Conservation (phyloP, 495 filamentous ascomycete genomes). For the Penicillium atrosanguineum region DNA sequence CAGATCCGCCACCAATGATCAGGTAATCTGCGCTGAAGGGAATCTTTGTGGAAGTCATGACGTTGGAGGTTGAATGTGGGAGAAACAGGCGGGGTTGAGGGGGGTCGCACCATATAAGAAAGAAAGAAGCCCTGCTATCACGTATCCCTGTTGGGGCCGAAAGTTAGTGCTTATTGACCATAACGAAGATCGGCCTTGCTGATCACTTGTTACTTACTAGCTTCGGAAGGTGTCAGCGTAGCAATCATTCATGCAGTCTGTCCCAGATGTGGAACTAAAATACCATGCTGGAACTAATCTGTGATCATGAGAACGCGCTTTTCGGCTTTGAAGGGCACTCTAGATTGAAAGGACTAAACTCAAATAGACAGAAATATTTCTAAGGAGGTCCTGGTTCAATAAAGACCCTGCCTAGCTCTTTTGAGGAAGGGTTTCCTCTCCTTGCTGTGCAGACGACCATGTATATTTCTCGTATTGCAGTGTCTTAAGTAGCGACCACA, state of each 20-base stretch:
- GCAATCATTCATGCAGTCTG: neutral
- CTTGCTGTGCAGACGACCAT: too few species aligned
- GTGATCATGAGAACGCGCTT: too few species aligned
- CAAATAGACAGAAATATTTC: too few species aligned
- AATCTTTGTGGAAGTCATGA: constrained; percentile 1
- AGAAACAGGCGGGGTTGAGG: neutral
- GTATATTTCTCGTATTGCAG: too few species aligned
- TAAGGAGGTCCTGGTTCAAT: too few species aligned
- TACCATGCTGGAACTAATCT: too few species aligned
- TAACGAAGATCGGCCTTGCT: too few species aligned
- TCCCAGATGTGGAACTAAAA: neutral
- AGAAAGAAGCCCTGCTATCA: neutral
- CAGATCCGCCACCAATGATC: constrained; percentile 45
- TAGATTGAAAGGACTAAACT: too few species aligned
- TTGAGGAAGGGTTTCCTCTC: too few species aligned
- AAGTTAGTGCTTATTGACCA: neutral
- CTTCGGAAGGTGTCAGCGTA: neutral
- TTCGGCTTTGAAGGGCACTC: too few species aligned
- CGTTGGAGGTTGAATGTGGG: neutral
- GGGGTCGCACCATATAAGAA: neutral
- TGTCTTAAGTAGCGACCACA: too few species aligned
- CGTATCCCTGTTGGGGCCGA: neutral
- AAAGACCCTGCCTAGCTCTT: too few species aligned
- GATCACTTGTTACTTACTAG: neutral
- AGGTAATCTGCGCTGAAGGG: constrained; percentile 27